These are phyloP conservation scores for Raddia guianensis DNA, from an alignment of 176 grass and related monocot genomes.

Conservation along the genomic window DNA sequence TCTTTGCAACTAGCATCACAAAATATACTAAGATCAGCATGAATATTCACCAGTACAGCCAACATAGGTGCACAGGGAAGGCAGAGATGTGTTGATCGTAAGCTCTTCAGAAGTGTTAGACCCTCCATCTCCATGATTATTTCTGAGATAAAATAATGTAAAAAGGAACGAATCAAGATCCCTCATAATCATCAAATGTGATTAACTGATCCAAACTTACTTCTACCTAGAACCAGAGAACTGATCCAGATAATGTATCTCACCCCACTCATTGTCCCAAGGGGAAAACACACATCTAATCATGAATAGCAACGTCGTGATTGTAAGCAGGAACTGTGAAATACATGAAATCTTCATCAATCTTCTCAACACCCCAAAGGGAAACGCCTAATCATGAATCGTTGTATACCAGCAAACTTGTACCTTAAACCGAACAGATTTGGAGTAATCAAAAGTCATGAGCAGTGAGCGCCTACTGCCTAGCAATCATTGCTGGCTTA, in stretches of 20 bases:
- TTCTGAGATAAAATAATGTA: conserved; percentile 41
- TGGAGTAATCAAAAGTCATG: conserved; percentile 1
- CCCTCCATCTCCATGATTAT: conserved; percentile 53
- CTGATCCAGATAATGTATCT: not conserved
- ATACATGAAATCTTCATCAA: not conserved
- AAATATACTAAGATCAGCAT: conserved; percentile 28
- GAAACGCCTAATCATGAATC: conserved; percentile 12
- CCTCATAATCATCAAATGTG: conserved; percentile 16
- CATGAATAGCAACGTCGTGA: conserved; percentile 1
- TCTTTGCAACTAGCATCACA: conserved; percentile 24
- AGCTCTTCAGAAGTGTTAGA: conserved; percentile 44
- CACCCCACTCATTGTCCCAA: not conserved
- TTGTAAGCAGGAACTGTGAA: not conserved
- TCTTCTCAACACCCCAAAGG: not conserved
- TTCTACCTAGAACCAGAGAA: conserved; percentile 6
- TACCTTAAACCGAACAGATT: not conserved
- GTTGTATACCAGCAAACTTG: conserved; percentile 2
- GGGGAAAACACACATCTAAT: not conserved
- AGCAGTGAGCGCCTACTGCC: not conserved
- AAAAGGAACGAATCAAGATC: not conserved
- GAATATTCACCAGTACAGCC: conserved; percentile 51
- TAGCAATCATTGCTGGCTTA: not conserved
- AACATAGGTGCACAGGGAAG: conserved; percentile 66
- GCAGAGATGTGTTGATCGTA: conserved; percentile 59
- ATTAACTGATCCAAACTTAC: not conserved